Base-by-base conservation (phyloP, 2,329 filamentous ascomycete species). In the Aureobasidium pullulans region DNA sequence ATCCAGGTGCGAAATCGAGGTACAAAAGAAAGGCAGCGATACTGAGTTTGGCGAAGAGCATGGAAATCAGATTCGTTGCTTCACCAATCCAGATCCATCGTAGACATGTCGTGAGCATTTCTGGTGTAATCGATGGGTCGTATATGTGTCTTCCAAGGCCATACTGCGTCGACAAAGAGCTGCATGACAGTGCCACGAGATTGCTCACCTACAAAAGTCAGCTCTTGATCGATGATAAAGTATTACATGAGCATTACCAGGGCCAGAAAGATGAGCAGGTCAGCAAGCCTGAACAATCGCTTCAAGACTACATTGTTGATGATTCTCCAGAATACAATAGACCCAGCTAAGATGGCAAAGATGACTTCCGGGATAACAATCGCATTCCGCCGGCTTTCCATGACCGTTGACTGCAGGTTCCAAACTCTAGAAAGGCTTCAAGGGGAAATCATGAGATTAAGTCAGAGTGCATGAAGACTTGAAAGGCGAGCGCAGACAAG, bases 11-110 rank as follows among this genome's bases (percentile, higher is more conserved):
- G 16, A 62, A 62, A 32, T 62, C 60, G 5, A 62, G 44, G 11
- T 48, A 50, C 16, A 62, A 49, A 8, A 62, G 56, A 48, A 59
- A 62, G 19, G 61, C 36, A 28, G 59, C 57, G 37, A 62, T 62
- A n/a, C 61, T 62, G 31, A 53, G 47, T 48, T 62, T 62, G 39
- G 57, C 47, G 43, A 62, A 61, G 34, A 62, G 54, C 61, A 62
- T 62, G 15, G 61, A 32, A 9, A 52, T 54, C 13, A 62, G 52
- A 31, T 62, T 62, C 7, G 48, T 44, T 5, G 50, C 56, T 46
- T 61, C 47, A 23, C 42, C 58, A 15, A 50, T 56, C 52, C 52
- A 62, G n/a, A 61, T 56, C 36, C 31, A 49, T 57, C 43, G 44
- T 29, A 59, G n/a, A 43, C 46, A 53, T 10, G 16, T 31, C 6